Base-by-base conservation (phyloP, 2,329 filamentous ascomycete genomes). In the Conoideocrella luteorostrata region DNA sequence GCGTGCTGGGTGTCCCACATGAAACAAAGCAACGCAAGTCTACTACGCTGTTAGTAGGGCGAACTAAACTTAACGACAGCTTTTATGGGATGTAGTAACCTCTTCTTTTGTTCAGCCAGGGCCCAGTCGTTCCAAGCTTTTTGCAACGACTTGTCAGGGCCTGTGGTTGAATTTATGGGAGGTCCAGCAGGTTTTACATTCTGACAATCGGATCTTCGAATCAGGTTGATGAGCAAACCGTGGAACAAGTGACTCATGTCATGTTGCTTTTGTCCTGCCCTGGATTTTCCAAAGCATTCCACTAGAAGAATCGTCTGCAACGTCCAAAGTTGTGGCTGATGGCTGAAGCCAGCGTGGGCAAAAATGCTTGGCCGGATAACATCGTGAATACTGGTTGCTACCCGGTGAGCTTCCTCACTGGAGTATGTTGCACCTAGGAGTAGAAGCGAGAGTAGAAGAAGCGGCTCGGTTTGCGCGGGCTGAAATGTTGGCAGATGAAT, bases 1-100 rank as follows among this genome's bases (percentile, higher is more conserved):
- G 78, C 78, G 47, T 82, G 78, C 43, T 82, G 78, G 0, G 77
- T 80, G 50, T 82, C 79, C 79, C 78, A 82, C 65, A 82, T 75
- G 55, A 83, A 84, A 53, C 77, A 82, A 5, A 80, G 63, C 30
- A 81, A 68, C 0, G 77, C 75, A 0, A 79, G 60, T 41, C 69
- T 71, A 23, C 10, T 34, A 11, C 10, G 32, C n/a, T 7, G 3
- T 34, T n/a, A n/a, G n/a, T n/a, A n/a, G n/a, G n/a, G n/a, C 32
- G 7, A 7, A 15, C 3, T 34, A 7, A 7, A 34, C 32, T 9
- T 34, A 17, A 12, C 32, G 13, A 37, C 6, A 42, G n/a, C 20
- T 26, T 4, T 40, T 6, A 17, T 15, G 18, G 2, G 23, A 21
- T 30, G 41, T 50, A 24, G 53, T 11, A 7, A 71, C 62, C 78